These are phyloP conservation scores for Arctostaphylos glauca DNA, from an alignment of 148 eudicot species.

Conservation along the genomic window DNA sequence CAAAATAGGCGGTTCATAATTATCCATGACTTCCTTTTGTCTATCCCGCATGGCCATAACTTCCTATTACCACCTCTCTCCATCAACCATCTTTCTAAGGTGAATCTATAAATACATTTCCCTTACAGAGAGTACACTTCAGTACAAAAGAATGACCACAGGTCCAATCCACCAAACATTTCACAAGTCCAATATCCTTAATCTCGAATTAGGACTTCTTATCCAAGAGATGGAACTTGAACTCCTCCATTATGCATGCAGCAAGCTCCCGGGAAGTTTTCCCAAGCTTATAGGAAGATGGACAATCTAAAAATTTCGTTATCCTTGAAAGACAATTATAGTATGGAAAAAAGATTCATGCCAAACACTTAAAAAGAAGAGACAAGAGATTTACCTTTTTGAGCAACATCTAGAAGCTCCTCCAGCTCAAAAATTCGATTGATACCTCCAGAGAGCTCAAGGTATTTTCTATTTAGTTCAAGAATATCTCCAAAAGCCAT, in stretches of 20 bases:
- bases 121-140: neutral
- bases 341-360: neutral
- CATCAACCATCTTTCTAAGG: neutral
- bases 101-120: neutral
- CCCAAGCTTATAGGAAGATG: neutral
- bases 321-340: neutral
- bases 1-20: no score
- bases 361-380: neutral
- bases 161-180: neutral
- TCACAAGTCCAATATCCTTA: neutral
- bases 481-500: conserved; percentile 95
- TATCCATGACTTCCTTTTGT: no score
- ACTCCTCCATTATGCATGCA: no score
- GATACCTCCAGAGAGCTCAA: conserved; percentile 93
- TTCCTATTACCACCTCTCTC: neutral
- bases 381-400: conserved; percentile 50
- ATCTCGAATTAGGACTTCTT: no score
- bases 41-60: neutral
- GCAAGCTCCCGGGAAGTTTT: no score
- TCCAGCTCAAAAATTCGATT: conserved; percentile 93
- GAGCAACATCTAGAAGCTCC: conserved; percentile 82
- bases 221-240: no score
- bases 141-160: neutral
- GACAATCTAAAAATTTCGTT: neutral
- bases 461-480: conserved; percentile 79